Evolutionary conservation across 2,329 filamentous ascomycete species (phyloP).

Genomic region (Arthrinium phaeospermum): DNA sequence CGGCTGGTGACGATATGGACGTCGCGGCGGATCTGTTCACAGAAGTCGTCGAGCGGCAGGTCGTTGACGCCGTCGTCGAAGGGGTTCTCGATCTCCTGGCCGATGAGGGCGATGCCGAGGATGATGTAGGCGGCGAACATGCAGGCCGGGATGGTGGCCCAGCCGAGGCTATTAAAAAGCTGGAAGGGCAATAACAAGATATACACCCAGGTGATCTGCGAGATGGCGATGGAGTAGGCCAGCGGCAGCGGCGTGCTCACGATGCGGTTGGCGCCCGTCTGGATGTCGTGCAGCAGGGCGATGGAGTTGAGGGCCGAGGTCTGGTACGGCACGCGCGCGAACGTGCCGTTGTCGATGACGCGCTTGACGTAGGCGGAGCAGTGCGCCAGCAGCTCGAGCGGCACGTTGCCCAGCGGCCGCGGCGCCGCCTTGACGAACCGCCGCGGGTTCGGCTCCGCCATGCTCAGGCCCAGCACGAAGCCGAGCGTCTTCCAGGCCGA

Average conservation of each 20-base stretch:
- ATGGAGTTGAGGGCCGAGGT: constrained; percentile 61
- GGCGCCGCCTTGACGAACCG: constrained; percentile 76
- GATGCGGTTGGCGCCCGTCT: constrained; percentile 77
- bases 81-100: constrained; percentile 83
- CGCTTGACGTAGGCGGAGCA: constrained; percentile 71
- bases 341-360: constrained; percentile 59
- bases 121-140: constrained; percentile 81
- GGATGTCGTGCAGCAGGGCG: constrained; percentile 70
- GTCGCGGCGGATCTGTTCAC: constrained; percentile 74
- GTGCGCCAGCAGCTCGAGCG: constrained; percentile 79
- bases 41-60: constrained; percentile 76
- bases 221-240: constrained; percentile 84
- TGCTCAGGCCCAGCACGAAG: constrained; percentile 76
- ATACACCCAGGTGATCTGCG: constrained; percentile 87
- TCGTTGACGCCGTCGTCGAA: constrained; percentile 87
- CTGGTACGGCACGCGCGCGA: constrained; percentile 66
- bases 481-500: constrained; percentile 66
- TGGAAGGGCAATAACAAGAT: constrained; percentile 83
- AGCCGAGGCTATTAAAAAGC: constrained; percentile 66
- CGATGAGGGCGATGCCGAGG: constrained; percentile 75
- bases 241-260: constrained; percentile 82
- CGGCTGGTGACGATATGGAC: constrained; percentile 81
- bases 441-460: constrained; percentile 78
- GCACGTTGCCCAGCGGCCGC: constrained; percentile 78
- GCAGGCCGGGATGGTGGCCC: constrained; percentile 80